phyloP scores from a whole-genome alignment of 306 rosid species.

The Vigna trinervia region DNA sequence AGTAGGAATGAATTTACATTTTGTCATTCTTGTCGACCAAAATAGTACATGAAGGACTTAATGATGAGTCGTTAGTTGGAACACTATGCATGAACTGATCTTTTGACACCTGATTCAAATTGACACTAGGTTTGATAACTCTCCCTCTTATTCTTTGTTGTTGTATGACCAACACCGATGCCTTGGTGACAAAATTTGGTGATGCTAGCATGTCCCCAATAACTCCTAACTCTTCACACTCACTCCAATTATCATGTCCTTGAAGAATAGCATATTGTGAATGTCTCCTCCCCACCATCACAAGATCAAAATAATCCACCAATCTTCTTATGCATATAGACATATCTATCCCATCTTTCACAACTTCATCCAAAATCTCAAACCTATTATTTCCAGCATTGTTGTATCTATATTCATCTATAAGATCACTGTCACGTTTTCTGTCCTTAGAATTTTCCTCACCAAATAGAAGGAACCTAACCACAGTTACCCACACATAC shows the following conservation, averaged over 20 bases:
- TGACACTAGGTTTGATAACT: background rate
- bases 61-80: background rate
- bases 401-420: conserved; percentile 57
- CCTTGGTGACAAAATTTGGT: conserved; percentile 54
- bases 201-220: conserved; percentile 78
- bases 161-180: conserved; percentile 70
- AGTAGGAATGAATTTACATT: too few relatives aligned
- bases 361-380: conserved; percentile 66
- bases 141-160: conserved; percentile 65
- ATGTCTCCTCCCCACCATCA: conserved; percentile 67
- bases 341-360: conserved; percentile 65
- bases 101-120: background rate
- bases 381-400: conserved; percentile 57
- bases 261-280: conserved; percentile 46
- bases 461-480: conserved; percentile 69
- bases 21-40: too few relatives aligned
- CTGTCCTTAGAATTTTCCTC: conserved; percentile 59
- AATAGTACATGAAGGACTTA: conserved; percentile 51
- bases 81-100: conserved; percentile 47
- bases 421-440: conserved; percentile 59
- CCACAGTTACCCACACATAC: conserved; percentile 55
- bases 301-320: conserved; percentile 71
- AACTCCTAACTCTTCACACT: conserved; percentile 68
- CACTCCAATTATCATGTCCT: conserved; percentile 69
- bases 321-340: conserved; percentile 44